Evolutionary conservation across 352 stramenopile species (phyloP).

Genomic region (Pythium coloratum): DNA sequence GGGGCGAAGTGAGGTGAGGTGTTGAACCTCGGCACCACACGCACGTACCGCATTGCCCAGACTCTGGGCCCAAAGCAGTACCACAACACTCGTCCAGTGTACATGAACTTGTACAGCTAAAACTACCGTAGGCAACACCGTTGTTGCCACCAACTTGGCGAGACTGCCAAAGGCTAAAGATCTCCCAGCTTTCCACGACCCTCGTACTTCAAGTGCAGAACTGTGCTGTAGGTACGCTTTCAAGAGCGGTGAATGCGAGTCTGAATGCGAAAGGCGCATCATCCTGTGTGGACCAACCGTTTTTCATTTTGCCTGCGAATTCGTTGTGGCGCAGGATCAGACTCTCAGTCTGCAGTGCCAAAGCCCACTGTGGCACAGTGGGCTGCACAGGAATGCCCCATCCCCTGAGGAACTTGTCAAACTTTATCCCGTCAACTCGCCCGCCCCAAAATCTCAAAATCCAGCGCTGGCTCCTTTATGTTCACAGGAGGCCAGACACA

Average conservation of each 20-base stretch:
- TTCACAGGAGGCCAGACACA: neutral
- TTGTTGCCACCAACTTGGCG: too few species aligned
- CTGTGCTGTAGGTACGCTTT: neutral
- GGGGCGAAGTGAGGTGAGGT: neutral
- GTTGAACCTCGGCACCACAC: neutral
- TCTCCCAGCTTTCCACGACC: neutral
- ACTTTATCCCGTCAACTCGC: neutral
- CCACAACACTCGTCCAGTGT: too few species aligned
- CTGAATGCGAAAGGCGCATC: constrained; percentile 10
- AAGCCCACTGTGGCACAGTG: neutral
- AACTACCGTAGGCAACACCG: too few species aligned
- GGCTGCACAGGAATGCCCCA: neutral
- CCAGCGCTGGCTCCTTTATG: neutral
- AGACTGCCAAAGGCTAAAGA: neutral
- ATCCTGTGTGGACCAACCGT: neutral
- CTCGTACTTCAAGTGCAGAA: neutral
- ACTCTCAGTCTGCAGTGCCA: neutral
- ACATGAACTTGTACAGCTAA: too few species aligned
- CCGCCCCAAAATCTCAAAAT: neutral
- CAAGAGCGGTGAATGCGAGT: constrained; percentile 5
- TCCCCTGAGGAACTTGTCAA: neutral
- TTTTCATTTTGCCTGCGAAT: neutral
- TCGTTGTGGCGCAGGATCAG: too few species aligned
- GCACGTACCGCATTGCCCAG: neutral
- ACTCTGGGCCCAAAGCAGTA: neutral